Evolutionary conservation across 2,329 filamentous ascomycete species (phyloP).

Genomic region (Monilinia vaccinii-corymbosi): DNA sequence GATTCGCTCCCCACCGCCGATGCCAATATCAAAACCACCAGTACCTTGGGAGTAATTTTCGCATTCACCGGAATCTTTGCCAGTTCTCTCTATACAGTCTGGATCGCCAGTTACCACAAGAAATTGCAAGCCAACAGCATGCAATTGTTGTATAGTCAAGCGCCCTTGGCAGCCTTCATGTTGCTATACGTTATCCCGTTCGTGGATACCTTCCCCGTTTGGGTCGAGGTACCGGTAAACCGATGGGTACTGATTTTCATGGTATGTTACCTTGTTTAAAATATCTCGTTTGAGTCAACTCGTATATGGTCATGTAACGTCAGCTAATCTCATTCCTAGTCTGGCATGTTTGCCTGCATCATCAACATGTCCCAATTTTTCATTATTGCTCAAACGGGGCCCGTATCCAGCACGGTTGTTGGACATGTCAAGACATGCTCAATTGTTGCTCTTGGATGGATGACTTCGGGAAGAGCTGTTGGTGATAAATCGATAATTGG

Average conservation of each 20-base stretch:
- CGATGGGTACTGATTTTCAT: constrained; percentile 51
- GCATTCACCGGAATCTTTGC: constrained; percentile 55
- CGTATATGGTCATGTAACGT: neutral
- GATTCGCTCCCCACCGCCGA: constrained; percentile 47
- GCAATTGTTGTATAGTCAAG: constrained; percentile 61
- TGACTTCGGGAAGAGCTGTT: constrained; percentile 44
- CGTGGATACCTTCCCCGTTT: constrained; percentile 52
- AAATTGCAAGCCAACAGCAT: constrained; percentile 58
- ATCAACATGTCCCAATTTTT: constrained; percentile 59
- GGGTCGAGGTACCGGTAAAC: constrained; percentile 40
- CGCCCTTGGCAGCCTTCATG: constrained; percentile 51
- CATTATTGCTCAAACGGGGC: constrained; percentile 51
- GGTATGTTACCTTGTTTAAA: constrained; percentile 35
- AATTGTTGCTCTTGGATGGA: constrained; percentile 56
- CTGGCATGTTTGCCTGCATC: constrained; percentile 51
- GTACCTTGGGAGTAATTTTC: constrained; percentile 51
- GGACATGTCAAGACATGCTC: constrained; percentile 58
- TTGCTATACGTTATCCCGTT: constrained; percentile 59
- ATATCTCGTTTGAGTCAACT: neutral
- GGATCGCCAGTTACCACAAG: constrained; percentile 57
- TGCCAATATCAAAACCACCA: constrained; percentile 45
- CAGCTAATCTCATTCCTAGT: constrained; percentile 35
- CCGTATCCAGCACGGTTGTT: constrained; percentile 56
- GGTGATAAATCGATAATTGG: constrained; percentile 47
- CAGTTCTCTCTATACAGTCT: constrained; percentile 59